Percentiles rank a stretch among this genome's conserved stretches.
phyloP scores from a whole-genome alignment of 2,329 filamentous ascomycete species.

The Setomelanomma holmii region DNA sequence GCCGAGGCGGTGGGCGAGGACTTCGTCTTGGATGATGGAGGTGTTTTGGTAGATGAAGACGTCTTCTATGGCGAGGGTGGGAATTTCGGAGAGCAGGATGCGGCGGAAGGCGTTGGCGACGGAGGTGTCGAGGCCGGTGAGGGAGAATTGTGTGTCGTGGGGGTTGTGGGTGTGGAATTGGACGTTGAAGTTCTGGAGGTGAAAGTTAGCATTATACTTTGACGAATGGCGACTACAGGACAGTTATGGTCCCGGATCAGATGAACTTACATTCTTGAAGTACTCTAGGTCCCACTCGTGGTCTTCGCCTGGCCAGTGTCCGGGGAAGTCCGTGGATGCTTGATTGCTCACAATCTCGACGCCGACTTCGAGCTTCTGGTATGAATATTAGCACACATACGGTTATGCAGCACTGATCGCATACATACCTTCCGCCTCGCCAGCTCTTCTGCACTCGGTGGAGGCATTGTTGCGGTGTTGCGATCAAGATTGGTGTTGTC shows the following conservation, averaged over 20 bases:
- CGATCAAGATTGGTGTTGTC: conserved; percentile 18
- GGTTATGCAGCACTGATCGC: conserved; percentile 15
- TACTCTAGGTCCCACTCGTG: conserved; percentile 77
- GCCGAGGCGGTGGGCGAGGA: conserved; percentile 87
- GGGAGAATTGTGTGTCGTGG: conserved; percentile 83
- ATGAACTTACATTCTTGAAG: conserved; percentile 72
- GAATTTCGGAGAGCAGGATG: conserved; percentile 93
- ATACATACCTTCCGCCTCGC: conserved; percentile 66
- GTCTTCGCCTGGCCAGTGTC: conserved; percentile 88
- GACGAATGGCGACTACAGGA: no score
- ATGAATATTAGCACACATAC: conserved; percentile 14
- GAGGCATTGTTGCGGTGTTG: conserved; percentile 51
- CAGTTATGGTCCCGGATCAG: no score
- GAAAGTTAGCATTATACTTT: no score
- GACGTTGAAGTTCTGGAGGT: conserved; percentile 73
- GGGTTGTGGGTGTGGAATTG: conserved; percentile 84
- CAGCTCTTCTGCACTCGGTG: conserved; percentile 59
- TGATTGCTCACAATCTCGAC: conserved; percentile 90
- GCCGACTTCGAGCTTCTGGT: conserved; percentile 83
- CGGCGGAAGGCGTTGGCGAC: conserved; percentile 97
- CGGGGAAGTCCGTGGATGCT: conserved; percentile 88
- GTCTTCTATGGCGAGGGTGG: conserved; percentile 90
- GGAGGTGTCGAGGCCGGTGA: conserved; percentile 88
- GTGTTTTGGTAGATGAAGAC: conserved; percentile 97
- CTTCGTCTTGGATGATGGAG: conserved; percentile 96